Evolutionary conservation across 2,329 filamentous ascomycete genomes (phyloP), one percentile per base, ranked within the genome.

Genomic region (Cercospora janseana): DNA sequence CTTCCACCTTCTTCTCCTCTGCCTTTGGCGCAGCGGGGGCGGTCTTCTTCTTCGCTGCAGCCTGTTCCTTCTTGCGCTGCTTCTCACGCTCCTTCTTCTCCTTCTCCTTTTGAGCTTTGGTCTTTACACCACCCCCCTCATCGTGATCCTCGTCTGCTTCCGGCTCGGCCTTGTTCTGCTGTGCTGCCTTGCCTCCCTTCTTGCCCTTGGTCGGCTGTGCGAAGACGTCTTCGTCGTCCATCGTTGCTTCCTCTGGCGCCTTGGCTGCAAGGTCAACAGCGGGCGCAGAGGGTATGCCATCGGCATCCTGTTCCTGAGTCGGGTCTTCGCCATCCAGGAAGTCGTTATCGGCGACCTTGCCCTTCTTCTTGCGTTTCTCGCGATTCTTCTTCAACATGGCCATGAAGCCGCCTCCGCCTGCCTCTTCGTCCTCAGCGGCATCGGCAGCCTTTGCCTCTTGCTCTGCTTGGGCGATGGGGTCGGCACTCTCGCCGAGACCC

Each of bases 51-150:
- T 91, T 89, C 21, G 87, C 57, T n/a, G 65, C 83, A 59, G 89
- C 88, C 85, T 97, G 87, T 72, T 98, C 93, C 82, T 91, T 98
- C 77, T 98, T 98, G 60, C 91, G 81, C 75, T 93, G 88, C 82
- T 98, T 98, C 77, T 98, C 93, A 55, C 89, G 84, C 76, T 98
- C 93, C 75, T 96, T 98, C 80, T 92, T 97, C 66, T 92, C 79
- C 73, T 89, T 95, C 71, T 98, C 93, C 76, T 98, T 98, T 75
- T 98, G 91, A 51, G 94, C 93, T 81, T 97, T 98, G 29, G 89
- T 95, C 74, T 97, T 83, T 41, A 97, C 79, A 48, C 85, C 85
- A 52, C 76, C 75, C 3, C 76, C 78, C 6, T 70, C 81, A 18
- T 73, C 77, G 12, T 65, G 73, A 9, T 65, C 65, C 23, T 64